Base-by-base conservation (phyloP, 75 land plant genomes). In the Pinus taeda region DNA sequence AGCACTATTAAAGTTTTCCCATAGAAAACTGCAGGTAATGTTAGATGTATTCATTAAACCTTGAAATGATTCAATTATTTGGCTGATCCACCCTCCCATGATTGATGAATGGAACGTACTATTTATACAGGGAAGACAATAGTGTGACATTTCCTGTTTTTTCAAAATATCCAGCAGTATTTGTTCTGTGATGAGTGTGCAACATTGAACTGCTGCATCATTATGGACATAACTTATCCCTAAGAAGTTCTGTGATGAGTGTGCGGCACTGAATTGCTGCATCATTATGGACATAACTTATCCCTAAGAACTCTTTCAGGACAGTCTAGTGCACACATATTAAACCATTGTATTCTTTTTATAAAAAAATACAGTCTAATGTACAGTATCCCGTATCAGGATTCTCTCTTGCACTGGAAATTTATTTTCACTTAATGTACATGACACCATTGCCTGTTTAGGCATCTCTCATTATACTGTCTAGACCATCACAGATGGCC, bases 401-500 rank as follows among this genome's bases (percentile, higher is more conserved):
- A 49, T 49, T 5, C 14, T 42, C 42, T 39, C 42, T 39, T 69
- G 53, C 36, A 30, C 22, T 14, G 11, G 42, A 18, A 3, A 62
- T 9, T 69, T 2, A 20, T 39, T 39, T 42, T 37, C 12, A 65
- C 53, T 69, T 69, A 53, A 22, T 20, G 36, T n/a, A 37, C 21
- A 69, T 69, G 71, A 22, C 71, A 9, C 72, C 53, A 69, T 42
- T 69, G 72, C 22, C 53, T 69, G 55, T 69, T 21, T 69, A 69
- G 72, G 39, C 53, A 69, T 69, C 24, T 17, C 21, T 67, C 3
- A 69, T 9, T 69, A 18, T 42, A 33, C 69, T 36, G 22, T 37
- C 72, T 69, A 69, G n/a, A n/a, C 72, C 72, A 69, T 21, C 53
- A 69, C 72, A 18, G 72, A 69, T 69, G 72, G 22, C 72, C 49